Evolutionary conservation across 2,329 filamentous ascomycete genomes (phyloP), one percentile per base, ranked within the genome.

Genomic region (Elsinoe arachidis): DNA sequence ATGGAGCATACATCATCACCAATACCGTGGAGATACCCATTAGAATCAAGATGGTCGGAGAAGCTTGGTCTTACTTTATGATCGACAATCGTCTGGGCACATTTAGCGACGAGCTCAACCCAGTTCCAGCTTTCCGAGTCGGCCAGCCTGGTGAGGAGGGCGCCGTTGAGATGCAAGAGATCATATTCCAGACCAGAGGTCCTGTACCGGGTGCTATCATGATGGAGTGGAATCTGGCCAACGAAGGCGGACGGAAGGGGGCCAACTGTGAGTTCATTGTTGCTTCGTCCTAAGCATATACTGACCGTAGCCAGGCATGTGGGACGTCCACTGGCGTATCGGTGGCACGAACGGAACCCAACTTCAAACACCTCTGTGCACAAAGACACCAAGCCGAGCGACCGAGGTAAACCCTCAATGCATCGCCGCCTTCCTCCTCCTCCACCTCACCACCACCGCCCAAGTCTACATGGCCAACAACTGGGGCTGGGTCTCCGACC

Each of bases 401-500:
- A 66, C 63, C 2, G 69, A 64, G 4, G 60, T 86, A 44, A 83
- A 86, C 61, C 65, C 79, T 1, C 73, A 81, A 23, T 96, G 91
- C 70, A 79, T 85, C 44, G 88, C 83, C 14, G 80, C 88, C 5
- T 95, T 90, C 62, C 62, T 75, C 65, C 64, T 70, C 1, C 61
- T 75, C 43, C 74, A 76, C 51, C 60, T 83, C 49, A 83, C 81
- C 3, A 69, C 73, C 44, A 72, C 75, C 11, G 79, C 74, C 1
- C 84, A 83, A 1, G 78, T 85, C 39, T 95, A 95, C 72, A 76
- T 95, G 57, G 90, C 95, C 73, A 95, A 96, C 74, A 85, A 81
- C 52, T 96, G 91, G 91, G 84, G 88, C 70, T 96, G 91, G 91
- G 86, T 90, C 30, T 83, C 91, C 0, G 91, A 96, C 69, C 92